Evolutionary conservation across 202 grass and related monocot species (phyloP).

Genomic region (Tripidium arundinaceum): DNA sequence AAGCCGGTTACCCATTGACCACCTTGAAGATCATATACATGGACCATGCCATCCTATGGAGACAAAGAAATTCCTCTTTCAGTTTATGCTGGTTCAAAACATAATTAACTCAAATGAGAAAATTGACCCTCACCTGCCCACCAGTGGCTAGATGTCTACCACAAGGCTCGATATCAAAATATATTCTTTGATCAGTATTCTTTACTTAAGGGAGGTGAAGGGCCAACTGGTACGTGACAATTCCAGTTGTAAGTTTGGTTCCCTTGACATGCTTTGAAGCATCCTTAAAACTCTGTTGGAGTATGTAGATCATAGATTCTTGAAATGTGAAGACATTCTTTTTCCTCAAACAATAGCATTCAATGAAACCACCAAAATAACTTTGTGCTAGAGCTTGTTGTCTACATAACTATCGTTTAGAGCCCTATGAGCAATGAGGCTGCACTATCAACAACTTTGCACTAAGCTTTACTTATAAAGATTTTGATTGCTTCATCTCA

Average conservation of each 20-base stretch:
- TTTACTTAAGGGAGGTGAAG: slow-evolving; percentile 64
- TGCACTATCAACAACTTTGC: slow-evolving; percentile 12
- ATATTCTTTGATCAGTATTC: slow-evolving; percentile 82
- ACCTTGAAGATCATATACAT: too few species aligned
- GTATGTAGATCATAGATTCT: background rate
- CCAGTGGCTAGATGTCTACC: too few species aligned
- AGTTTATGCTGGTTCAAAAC: too few species aligned
- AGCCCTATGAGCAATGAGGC: background rate
- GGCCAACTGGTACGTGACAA: slow-evolving; percentile 54
- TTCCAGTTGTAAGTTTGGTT: background rate
- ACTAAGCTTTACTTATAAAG: background rate
- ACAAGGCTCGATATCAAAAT: too few species aligned
- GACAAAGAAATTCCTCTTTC: too few species aligned
- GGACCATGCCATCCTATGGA: too few species aligned
- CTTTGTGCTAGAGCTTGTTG: slow-evolving; percentile 1
- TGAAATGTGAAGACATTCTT: background rate
- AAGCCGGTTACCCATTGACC: too few species aligned
- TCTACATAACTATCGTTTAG: background rate
- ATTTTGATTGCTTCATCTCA: slow-evolving; percentile 25
- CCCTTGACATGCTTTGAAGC: background rate
- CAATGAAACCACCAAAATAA: slow-evolving; percentile 6
- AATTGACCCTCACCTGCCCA: too few species aligned
- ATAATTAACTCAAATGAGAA: too few species aligned
- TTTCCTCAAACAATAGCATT: background rate
- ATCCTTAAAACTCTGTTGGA: too few species aligned